A percentile compares a stretch with the other conserved stretches of the same genome.
phyloP scores from a whole-genome alignment of 1,139 yeast genomes.

The Suhomyces guaymorum region DNA sequence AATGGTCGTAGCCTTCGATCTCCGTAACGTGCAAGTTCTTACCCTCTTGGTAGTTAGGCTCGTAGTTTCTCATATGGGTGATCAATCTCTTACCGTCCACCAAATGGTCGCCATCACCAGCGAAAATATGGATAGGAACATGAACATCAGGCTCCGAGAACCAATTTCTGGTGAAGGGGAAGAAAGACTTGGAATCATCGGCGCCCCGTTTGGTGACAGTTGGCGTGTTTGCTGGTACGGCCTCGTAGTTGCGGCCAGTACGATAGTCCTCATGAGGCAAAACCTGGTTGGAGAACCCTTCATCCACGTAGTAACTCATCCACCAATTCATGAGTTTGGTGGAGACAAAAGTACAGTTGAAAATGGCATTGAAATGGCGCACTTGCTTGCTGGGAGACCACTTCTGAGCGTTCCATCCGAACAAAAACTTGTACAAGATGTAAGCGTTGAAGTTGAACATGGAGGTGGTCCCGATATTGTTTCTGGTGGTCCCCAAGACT shows the following conservation, averaged over 20 bases:
- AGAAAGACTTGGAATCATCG: conserved; percentile 54
- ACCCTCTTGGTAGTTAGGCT: conserved; percentile 43
- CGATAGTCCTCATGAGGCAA: conserved; percentile 35
- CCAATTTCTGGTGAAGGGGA: conserved; percentile 57
- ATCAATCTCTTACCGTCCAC: conserved; percentile 65
- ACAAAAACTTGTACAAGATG: conserved; percentile 76
- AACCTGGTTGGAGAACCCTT: conserved; percentile 44
- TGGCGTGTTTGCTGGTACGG: conserved; percentile 11
- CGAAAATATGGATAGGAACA: conserved; percentile 57
- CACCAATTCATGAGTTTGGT: conserved; percentile 90
- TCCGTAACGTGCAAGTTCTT: conserved; percentile 37
- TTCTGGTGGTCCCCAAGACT: conserved; percentile 53
- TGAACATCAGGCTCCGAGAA: conserved; percentile 42
- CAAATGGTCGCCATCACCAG: conserved; percentile 63
- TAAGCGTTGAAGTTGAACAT: conserved; percentile 68
- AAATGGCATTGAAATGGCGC: conserved; percentile 72
- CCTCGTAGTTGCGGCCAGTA: conserved; percentile 28
- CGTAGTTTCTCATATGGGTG: conserved; percentile 53
- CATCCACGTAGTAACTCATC: conserved; percentile 52
- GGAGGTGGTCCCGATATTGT: conserved; percentile 42
- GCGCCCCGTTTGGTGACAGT: conserved; percentile 6
- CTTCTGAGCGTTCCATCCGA: conserved; percentile 78
- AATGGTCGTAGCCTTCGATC: conserved; percentile 52
- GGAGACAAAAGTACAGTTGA: conserved; percentile 84
- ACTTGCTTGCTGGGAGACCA: conserved; percentile 66